Percentiles rank a stretch among this genome's conserved stretches.
phyloP scores from a whole-genome alignment of 169 alveolate genomes.

The Ichthyophthirius multifiliis region DNA sequence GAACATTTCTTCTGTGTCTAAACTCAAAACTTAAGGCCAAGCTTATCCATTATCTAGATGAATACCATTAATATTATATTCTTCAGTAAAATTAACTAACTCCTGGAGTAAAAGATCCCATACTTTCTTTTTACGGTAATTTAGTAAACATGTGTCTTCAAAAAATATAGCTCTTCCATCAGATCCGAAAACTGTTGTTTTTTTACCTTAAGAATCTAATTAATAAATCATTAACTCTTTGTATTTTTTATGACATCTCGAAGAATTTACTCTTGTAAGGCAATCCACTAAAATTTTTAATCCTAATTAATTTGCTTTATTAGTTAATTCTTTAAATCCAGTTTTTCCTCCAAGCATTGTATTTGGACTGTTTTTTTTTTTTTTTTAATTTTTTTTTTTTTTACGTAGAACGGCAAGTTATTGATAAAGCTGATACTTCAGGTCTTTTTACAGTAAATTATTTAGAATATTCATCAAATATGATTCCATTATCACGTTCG shows the following conservation, averaged over 20 bases:
- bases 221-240: conserved; percentile 59
- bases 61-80: conserved; percentile 64
- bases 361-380: conserved; percentile 9
- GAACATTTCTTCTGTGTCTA: conserved; percentile 77
- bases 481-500: conserved; percentile 84
- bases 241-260: conserved; percentile 73
- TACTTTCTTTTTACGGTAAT: conserved; percentile 82
- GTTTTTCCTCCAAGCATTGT: conserved; percentile 84
- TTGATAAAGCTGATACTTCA: conserved; percentile 85
- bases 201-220: conserved; percentile 70
- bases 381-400: neutral
- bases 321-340: conserved; percentile 70
- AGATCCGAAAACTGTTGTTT: conserved; percentile 81
- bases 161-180: conserved; percentile 81
- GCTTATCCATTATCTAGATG: conserved; percentile 82
- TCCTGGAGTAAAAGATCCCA: conserved; percentile 85
- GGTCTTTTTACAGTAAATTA: conserved; percentile 44
- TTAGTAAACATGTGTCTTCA: conserved; percentile 83
- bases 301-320: conserved; percentile 69
- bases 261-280: conserved; percentile 74
- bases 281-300: conserved; percentile 81
- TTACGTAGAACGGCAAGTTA: conserved; percentile 71
- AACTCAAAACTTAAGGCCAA: conserved; percentile 84
- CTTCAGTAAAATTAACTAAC: conserved; percentile 54
- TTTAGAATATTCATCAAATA: conserved; percentile 49